Evolutionary conservation across 441 rosid species (phyloP), one percentile per base, ranked within the genome.

Genomic region (Syzygium malaccense): DNA sequence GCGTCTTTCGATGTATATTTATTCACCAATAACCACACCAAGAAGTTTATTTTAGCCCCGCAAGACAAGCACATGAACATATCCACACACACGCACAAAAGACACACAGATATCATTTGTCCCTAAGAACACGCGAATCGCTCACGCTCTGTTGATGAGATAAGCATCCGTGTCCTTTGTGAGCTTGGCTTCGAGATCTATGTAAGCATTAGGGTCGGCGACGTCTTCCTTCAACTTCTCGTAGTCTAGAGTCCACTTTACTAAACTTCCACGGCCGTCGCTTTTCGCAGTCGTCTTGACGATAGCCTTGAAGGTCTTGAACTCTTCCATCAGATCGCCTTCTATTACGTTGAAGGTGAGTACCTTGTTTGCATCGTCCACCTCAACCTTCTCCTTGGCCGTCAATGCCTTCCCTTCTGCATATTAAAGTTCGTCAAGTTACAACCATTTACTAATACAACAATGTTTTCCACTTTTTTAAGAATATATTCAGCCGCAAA

Each of bases 311-410:
- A 88, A 88, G 55, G 51, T 88, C 79, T 88, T 88, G 89, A 37
- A 88, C 75, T 54, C 55, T 33, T 88, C 56, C n/a, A 88, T 12
- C n/a, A 88, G 71, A 88, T 88, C 89, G 19, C 89, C 87, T 15
- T 62, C 89, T 8, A 60, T 60, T 45, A 88, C 26, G 17, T 71
- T 88, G 58, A 80, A 88, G 18, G 15, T 88, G 26, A 41, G 37
- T 19, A 45, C 32, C 15, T 56, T 83, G 37, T 49, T 88, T 79
- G 32, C 89, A 41, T 88, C 89, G 41, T 84, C 89, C 26, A 84
- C n/a, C 33, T 56, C 78, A 60, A 49, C 30, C 37, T 11, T 84
- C 79, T 79, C 89, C 80, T 88, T 88, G 48, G 79, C 87, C 14
- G 32, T n/a, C 41, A 49, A 6, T 13, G 86, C 11, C 86, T 88